Evolutionary conservation across 2,329 filamentous ascomycete species (phyloP).

Genomic region (Teratosphaeria epicoccoides): DNA sequence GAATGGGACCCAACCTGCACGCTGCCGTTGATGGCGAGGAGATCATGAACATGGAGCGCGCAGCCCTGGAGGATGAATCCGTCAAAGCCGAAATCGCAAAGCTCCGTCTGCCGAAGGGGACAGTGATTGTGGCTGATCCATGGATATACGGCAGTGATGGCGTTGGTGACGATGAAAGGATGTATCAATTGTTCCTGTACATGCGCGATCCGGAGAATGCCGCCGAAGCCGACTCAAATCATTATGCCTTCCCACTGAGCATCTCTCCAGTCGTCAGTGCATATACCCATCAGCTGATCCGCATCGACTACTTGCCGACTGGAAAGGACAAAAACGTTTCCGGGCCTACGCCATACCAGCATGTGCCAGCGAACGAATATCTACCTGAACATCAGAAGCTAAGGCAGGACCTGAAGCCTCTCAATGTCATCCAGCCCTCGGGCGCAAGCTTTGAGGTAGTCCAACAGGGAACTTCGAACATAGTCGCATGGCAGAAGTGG

Average conservation of each 20-base stretch:
- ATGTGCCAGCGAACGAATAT: slow-evolving; percentile 54
- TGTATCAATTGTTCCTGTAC: slow-evolving; percentile 53
- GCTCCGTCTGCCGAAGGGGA: slow-evolving; percentile 46
- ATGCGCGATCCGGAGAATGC: slow-evolving; percentile 52
- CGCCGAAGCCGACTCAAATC: slow-evolving; percentile 52
- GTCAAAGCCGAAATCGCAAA: slow-evolving; percentile 51
- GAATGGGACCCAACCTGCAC: slow-evolving; percentile 48
- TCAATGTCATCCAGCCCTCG: slow-evolving; percentile 61
- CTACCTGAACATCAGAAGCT: slow-evolving; percentile 44
- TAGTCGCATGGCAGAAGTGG: slow-evolving; percentile 55
- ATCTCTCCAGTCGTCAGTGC: slow-evolving; percentile 58
- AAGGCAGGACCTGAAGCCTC: slow-evolving; percentile 47
- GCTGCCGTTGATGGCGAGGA: slow-evolving; percentile 50
- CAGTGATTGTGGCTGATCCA: slow-evolving; percentile 47
- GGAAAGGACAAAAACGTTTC: slow-evolving; percentile 51
- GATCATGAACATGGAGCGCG: slow-evolving; percentile 47
- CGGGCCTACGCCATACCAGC: slow-evolving; percentile 46
- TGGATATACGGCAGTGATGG: slow-evolving; percentile 59
- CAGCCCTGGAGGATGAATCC: slow-evolving; percentile 44
- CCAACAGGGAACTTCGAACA: slow-evolving; percentile 41
- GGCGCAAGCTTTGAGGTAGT: slow-evolving; percentile 55
- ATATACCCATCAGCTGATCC: slow-evolving; percentile 51
- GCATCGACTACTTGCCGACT: slow-evolving; percentile 60
- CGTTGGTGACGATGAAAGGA: slow-evolving; percentile 36
- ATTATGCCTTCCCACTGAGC: slow-evolving; percentile 58